Conservation (phyloP, 2,329 filamentous ascomycete genomes). For the Huntiella omanensis region DNA sequence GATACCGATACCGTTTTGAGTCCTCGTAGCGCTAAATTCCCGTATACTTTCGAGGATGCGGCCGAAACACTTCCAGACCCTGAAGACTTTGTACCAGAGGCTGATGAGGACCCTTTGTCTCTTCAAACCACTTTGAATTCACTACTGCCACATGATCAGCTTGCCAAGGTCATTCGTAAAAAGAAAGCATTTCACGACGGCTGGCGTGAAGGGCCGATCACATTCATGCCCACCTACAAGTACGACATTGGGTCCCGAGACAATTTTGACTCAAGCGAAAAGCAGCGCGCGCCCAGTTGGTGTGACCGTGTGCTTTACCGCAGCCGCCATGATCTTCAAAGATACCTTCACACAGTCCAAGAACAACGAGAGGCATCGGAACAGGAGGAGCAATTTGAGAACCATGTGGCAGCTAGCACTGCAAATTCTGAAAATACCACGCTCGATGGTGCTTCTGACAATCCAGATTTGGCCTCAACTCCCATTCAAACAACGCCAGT, state of each 20-base stretch:
- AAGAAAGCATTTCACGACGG: slow-evolving; percentile 78
- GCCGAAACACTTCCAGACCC: slow-evolving; percentile 31
- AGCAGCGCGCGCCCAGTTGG: slow-evolving; percentile 84
- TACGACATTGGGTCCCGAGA: slow-evolving; percentile 90
- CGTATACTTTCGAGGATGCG: slow-evolving; percentile 4
- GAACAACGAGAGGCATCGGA: slow-evolving; percentile 46
- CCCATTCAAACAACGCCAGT: slow-evolving; percentile 17
- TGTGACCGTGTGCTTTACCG: slow-evolving; percentile 86
- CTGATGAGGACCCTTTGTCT: slow-evolving; percentile 62
- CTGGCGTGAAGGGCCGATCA: slow-evolving; percentile 76
- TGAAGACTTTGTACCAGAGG: slow-evolving; percentile 48
- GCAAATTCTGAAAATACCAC: slow-evolving; percentile 28
- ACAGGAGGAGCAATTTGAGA: slow-evolving; percentile 72
- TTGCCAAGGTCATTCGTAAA: slow-evolving; percentile 51
- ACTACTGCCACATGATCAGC: slow-evolving; percentile 75
- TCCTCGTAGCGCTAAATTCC: slow-evolving; percentile 6
- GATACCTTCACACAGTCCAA: slow-evolving; percentile 41
- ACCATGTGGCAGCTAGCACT: slow-evolving; percentile 53
- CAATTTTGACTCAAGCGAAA: slow-evolving; percentile 88
- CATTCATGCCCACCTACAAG: slow-evolving; percentile 89
- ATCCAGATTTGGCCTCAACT: slow-evolving; percentile 38
- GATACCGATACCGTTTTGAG: slow-evolving; percentile 13
- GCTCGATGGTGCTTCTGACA: background rate
- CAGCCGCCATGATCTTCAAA: slow-evolving; percentile 49
- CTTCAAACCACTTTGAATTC: slow-evolving; percentile 78